Evolutionary conservation across 345 rosid species (phyloP).

Genomic region (Populus davidiana): DNA sequence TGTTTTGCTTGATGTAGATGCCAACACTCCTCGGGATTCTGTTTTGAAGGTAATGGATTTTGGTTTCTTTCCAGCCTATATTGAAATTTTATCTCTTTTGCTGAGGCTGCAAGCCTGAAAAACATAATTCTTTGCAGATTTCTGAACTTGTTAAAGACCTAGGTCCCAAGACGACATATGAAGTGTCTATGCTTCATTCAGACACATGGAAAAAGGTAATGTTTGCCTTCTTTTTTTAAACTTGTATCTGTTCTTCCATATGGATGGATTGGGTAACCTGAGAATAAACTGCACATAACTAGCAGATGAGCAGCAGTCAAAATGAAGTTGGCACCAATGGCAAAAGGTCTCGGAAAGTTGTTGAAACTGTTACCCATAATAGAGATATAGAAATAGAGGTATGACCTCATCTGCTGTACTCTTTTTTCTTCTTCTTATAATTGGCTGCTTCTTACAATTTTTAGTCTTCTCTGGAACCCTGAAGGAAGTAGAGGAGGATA

Average conservation of each 20-base stretch:
- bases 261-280: constrained; percentile 7
- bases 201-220: constrained; percentile 75
- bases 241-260: background rate
- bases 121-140: constrained; percentile 38
- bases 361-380: constrained; percentile 23
- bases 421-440: constrained; percentile 8
- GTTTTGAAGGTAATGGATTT: constrained; percentile 1
- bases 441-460: constrained; percentile 1
- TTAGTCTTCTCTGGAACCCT: constrained; percentile 16
- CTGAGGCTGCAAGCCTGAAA: constrained; percentile 7
- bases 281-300: constrained; percentile 7
- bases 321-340: constrained; percentile 29
- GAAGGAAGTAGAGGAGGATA: constrained; percentile 50
- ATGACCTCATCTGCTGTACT: background rate
- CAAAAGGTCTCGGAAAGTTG: constrained; percentile 32
- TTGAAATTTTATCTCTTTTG: constrained; percentile 5
- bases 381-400: constrained; percentile 49
- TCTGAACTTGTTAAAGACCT: constrained; percentile 40
- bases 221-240: background rate
- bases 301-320: constrained; percentile 47
- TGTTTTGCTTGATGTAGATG: constrained; percentile 37
- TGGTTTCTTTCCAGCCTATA: background rate
- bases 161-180: constrained; percentile 72
- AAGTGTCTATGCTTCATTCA: constrained; percentile 70
- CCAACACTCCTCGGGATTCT: constrained; percentile 19